A percentile compares a stretch with the other conserved stretches of the same genome.
These are phyloP conservation scores for Pedinophyceae sp. DNA, from an alignment of 139 green algal genomes.

Conservation along the genomic window DNA sequence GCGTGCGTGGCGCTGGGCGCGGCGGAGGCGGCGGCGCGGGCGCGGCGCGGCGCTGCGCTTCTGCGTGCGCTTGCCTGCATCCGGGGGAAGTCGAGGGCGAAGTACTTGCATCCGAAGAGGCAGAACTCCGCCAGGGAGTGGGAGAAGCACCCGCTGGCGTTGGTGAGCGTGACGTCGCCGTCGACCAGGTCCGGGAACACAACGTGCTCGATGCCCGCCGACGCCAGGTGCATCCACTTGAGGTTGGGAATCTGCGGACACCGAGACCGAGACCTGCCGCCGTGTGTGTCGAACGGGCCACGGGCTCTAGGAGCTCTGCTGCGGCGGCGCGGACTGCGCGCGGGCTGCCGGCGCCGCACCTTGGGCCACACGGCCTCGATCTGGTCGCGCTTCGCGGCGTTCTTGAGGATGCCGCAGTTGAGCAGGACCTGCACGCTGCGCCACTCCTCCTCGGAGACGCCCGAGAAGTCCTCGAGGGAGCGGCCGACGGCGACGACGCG, in stretches of 20 bases:
- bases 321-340: background rate
- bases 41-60: too few relatives aligned
- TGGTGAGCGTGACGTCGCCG: constrained; percentile 38
- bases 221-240: constrained; percentile 49
- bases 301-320: background rate
- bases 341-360: background rate
- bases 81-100: constrained; percentile 53
- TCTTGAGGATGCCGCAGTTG: constrained; percentile 32
- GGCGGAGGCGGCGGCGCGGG: too few relatives aligned
- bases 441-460: constrained; percentile 26
- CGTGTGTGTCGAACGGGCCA: background rate
- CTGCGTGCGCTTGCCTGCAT: constrained; percentile 15
- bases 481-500: constrained; percentile 3
- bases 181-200: constrained; percentile 45
- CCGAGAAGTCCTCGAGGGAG: constrained; percentile 5
- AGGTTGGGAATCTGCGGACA: constrained; percentile 29
- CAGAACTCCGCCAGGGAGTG: constrained; percentile 60
- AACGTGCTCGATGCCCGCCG: constrained; percentile 56
- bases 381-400: constrained; percentile 21
- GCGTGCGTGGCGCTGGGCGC: constrained; percentile 12
- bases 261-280: constrained; percentile 6
- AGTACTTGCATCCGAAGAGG: constrained; percentile 50
- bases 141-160: constrained; percentile 61
- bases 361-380: constrained; percentile 17
- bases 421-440: constrained; percentile 27